Evolutionary conservation across 2,329 filamentous ascomycete genomes (phyloP), one percentile per base, ranked within the genome.

Genomic region (Hypoxylon sp.): DNA sequence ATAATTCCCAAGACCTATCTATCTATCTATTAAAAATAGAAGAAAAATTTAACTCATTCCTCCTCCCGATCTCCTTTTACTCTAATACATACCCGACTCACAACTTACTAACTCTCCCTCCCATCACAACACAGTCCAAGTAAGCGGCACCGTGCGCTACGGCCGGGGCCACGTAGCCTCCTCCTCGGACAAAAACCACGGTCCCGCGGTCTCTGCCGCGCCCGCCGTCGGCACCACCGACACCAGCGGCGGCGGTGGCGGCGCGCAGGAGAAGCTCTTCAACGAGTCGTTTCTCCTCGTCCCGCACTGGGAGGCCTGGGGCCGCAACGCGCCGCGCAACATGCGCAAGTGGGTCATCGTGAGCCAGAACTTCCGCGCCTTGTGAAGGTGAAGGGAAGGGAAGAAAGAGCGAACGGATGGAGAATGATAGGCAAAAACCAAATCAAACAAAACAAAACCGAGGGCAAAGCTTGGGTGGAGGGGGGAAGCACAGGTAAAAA

Each of bases 241-340:
- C 9, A 17, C 20, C 20, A 12, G 7, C 9, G 29, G n/a, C 16
- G 23, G 40, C 8, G 19, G 23, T 25, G 21, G 12, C 8, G 25
- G 4, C 13, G 20, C 36, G 2, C 40, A 31, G 19, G 80, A 83
- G 69, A 83, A 84, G 60, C 84, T 83, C 25, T 96, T 96, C 69
- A 88, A 84, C 64, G 91, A 96, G 70, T 87, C 81, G 1, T 87
- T 96, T 67, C 81, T 95, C 16, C 76, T 96, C 45, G 88, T 93
- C 26, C 90, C 91, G 5, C 90, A 90, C 71, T 80, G 84, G 81
- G 81, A 86, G 58, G 72, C 77, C 0, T 75, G 79, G 59, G 75
- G 73, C 3, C 73, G 73, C 46, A 83, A 82, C 57, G 78, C 81
- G 25, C 70, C 78, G 2, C 78, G 79, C 51, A 77, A 77, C 1